phyloP scores from a whole-genome alignment of 208 protist genomes.

The Novymonas esmeraldas region DNA sequence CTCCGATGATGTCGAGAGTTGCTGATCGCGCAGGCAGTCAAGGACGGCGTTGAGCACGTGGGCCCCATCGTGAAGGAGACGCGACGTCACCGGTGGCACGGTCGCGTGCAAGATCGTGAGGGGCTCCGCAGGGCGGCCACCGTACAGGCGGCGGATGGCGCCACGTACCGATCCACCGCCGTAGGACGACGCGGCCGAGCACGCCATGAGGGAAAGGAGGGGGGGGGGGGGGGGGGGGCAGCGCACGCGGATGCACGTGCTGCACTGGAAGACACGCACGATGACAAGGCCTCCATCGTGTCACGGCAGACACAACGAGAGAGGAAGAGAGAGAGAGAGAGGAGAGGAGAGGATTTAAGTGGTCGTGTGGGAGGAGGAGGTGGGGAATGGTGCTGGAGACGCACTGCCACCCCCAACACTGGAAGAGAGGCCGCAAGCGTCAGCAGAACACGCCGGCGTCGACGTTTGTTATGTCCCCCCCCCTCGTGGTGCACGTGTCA shows the following conservation, averaged over 20 bases:
- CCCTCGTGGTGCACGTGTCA: no score
- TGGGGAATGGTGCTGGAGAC: no score
- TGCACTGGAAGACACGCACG: no score
- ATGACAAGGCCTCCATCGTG: no score
- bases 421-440: no score
- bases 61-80: not conserved
- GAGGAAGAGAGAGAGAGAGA: not conserved
- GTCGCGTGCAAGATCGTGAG: conserved; percentile 23
- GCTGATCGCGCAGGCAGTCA: not conserved
- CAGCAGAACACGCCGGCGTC: no score
- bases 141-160: conserved; percentile 19
- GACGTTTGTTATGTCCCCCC: no score
- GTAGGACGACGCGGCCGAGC: conserved; percentile 3
- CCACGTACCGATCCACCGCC: conserved; percentile 21
- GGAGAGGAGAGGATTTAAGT: not conserved
- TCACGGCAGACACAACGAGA: not conserved
- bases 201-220: not conserved
- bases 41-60: conserved; percentile 15
- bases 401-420: no score
- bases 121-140: not conserved
- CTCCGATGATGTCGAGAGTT: not conserved
- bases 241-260: not conserved
- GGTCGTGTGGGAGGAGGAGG: no score
- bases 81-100: conserved; percentile 19
- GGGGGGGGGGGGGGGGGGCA: not conserved